phyloP scores from a whole-genome alignment of 306 rosid species.

The Alnus rubra region DNA sequence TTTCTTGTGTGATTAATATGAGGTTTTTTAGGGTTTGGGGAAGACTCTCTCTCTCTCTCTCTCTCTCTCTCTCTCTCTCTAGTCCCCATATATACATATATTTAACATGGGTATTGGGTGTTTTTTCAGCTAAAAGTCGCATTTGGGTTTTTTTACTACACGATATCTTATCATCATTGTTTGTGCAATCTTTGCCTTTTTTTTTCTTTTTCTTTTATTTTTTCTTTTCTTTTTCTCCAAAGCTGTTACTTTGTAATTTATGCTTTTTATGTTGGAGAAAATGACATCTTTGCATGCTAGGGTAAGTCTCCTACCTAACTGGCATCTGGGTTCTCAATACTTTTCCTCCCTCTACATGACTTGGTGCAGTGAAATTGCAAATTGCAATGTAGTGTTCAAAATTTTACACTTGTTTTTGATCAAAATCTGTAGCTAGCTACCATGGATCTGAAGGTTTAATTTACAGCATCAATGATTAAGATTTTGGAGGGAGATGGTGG shows the following conservation, averaged over 20 bases:
- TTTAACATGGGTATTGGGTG: conserved; percentile 50
- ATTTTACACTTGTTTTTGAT: no score
- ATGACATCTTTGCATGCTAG: conserved; percentile 37
- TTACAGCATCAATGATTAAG: conserved; percentile 71
- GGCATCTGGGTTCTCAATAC: conserved; percentile 24
- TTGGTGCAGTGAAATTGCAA: conserved; percentile 34
- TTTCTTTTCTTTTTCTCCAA: conserved; percentile 7
- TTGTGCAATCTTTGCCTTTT: conserved; percentile 39
- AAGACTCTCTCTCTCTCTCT: conserved; percentile 13
- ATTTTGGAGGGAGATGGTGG: conserved; percentile 22
- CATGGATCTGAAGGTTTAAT: no score
- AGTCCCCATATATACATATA: neutral
- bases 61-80: no score
- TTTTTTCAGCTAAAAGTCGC: conserved; percentile 15
- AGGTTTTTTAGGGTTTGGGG: conserved; percentile 57
- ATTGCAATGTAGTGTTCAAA: no score
- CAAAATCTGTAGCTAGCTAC: no score
- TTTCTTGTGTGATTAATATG: conserved; percentile 66
- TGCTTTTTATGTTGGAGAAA: conserved; percentile 42
- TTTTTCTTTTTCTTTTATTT: conserved; percentile 22
- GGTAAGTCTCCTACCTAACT: conserved; percentile 60
- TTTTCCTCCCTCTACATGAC: conserved; percentile 17
- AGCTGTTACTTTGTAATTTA: conserved; percentile 33
- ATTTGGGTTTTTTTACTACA: conserved; percentile 37
- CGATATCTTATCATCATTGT: conserved; percentile 63